These are phyloP conservation scores for Ascochyta pisi DNA, from an alignment of 2,329 filamentous ascomycete species.

Conservation along the genomic window DNA sequence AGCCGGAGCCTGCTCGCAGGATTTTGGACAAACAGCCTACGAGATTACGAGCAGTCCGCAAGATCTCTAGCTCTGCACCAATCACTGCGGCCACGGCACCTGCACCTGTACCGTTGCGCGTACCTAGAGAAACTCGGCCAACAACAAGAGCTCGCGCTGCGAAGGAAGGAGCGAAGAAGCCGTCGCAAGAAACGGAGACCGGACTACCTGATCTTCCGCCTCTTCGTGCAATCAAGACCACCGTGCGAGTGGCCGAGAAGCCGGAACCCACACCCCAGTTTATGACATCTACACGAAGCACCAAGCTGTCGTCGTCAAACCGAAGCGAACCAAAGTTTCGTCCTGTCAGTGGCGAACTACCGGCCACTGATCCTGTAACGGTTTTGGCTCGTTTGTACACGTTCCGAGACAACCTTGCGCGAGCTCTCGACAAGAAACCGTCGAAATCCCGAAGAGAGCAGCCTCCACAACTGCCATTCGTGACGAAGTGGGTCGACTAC, in stretches of 20 bases:
- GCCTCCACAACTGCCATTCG: constrained; percentile 63
- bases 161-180: constrained; percentile 27
- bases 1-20: constrained; percentile 35
- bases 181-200: constrained; percentile 28
- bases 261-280: constrained; percentile 22
- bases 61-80: constrained; percentile 44
- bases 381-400: constrained; percentile 54
- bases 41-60: constrained; percentile 44
- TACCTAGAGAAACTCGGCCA: constrained; percentile 38
- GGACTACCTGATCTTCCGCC: constrained; percentile 36
- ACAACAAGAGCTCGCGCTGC: constrained; percentile 35
- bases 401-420: constrained; percentile 56
- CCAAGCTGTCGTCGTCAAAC: constrained; percentile 25
- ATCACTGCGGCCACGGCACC: constrained; percentile 41
- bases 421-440: constrained; percentile 51
- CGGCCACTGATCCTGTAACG: constrained; percentile 53
- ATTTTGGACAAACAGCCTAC: constrained; percentile 47
- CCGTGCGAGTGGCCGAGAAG: constrained; percentile 27
- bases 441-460: constrained; percentile 53
- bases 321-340: constrained; percentile 33
- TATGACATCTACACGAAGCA: constrained; percentile 7
- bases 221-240: constrained; percentile 30
- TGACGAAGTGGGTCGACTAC: constrained; percentile 84
- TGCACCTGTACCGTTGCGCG: constrained; percentile 36
- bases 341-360: constrained; percentile 36